Conservation (phyloP, 2,329 filamentous ascomycete species). For the Colletotrichum sp. region DNA sequence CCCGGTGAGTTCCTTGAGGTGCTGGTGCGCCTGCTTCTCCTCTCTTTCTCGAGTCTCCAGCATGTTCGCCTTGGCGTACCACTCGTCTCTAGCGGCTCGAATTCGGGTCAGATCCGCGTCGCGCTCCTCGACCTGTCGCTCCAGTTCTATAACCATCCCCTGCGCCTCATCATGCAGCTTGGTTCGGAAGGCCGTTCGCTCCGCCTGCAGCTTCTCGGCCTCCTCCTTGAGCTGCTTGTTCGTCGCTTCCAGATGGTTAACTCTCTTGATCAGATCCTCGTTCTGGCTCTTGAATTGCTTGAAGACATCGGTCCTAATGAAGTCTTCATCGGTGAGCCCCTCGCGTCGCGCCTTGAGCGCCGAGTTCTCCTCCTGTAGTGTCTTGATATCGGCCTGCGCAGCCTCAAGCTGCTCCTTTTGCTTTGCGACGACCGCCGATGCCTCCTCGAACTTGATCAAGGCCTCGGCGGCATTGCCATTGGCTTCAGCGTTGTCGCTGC, state of each 20-base stretch:
- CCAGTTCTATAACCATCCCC: slow-evolving; percentile 74
- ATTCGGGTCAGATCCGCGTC: slow-evolving; percentile 89
- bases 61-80: slow-evolving; percentile 80
- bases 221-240: slow-evolving; percentile 87
- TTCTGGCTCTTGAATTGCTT: slow-evolving; percentile 89
- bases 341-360: slow-evolving; percentile 71
- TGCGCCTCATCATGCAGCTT: slow-evolving; percentile 84
- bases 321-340: slow-evolving; percentile 88
- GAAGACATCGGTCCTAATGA: slow-evolving; percentile 90
- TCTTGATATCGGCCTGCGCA: slow-evolving; percentile 77
- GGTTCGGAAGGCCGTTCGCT: slow-evolving; percentile 81
- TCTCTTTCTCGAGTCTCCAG: slow-evolving; percentile 82
- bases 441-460: slow-evolving; percentile 78
- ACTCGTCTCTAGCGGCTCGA: slow-evolving; percentile 82
- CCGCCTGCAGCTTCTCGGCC: slow-evolving; percentile 82
- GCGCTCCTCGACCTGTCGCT: slow-evolving; percentile 79
- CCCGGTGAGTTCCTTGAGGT: slow-evolving; percentile 79
- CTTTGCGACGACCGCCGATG: slow-evolving; percentile 76
- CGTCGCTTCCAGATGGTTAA: slow-evolving; percentile 89
- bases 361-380: slow-evolving; percentile 79
- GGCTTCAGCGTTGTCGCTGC: slow-evolving; percentile 56
- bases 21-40: slow-evolving; percentile 70
- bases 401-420: slow-evolving; percentile 89
- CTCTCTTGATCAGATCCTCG: slow-evolving; percentile 88
- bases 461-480: slow-evolving; percentile 68